A percentile compares a stretch with the other conserved stretches of the same genome.
These are phyloP conservation scores for Alternaria postmessia DNA, from an alignment of 2,329 filamentous ascomycete genomes.

Conservation along the genomic window DNA sequence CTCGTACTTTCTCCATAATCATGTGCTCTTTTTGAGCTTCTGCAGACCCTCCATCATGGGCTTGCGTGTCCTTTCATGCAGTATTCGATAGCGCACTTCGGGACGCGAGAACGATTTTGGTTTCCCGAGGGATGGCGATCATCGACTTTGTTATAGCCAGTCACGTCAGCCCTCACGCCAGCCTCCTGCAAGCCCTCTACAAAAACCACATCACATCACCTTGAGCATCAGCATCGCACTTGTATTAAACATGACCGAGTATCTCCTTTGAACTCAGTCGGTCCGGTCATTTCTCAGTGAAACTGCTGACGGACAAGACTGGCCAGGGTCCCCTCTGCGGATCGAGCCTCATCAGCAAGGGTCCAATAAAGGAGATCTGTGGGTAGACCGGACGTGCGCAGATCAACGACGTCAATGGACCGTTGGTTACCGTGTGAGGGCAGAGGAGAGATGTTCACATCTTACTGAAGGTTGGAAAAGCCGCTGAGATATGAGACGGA, in stretches of 20 bases:
- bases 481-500: background rate
- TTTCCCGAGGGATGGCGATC: conserved; percentile 5
- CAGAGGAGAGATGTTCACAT: background rate
- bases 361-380: conserved; percentile 5
- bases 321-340: conserved; percentile 7
- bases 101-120: background rate
- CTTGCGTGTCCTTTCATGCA: conserved; percentile 1
- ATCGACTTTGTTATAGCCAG: background rate
- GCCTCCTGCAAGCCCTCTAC: background rate
- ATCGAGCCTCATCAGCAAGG: conserved; percentile 4
- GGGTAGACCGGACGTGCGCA: background rate
- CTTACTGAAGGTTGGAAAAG: background rate
- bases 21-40: background rate
- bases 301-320: conserved; percentile 4
- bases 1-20: background rate
- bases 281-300: conserved; percentile 6
- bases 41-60: background rate
- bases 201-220: background rate
- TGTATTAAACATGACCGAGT: background rate
- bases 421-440: background rate
- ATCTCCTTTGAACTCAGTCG: background rate
- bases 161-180: background rate
- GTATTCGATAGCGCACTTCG: background rate
- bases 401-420: background rate
- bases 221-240: background rate